Evolutionary conservation across 352 stramenopile genomes (phyloP).

Genomic region (Pythium brassicae): DNA sequence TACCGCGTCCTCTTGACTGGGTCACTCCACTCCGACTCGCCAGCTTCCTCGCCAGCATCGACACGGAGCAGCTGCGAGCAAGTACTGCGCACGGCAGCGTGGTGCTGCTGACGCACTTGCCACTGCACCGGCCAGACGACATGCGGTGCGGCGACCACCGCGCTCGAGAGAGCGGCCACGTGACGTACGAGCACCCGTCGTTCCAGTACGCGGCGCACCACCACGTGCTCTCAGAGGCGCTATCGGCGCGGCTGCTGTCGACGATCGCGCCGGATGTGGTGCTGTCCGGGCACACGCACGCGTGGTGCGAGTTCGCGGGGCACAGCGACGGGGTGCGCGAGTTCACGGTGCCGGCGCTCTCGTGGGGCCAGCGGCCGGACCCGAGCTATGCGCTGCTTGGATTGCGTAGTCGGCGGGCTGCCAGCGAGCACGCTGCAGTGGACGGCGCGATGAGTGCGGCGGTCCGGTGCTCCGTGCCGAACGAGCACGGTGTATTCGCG

Average conservation of each 20-base stretch:
- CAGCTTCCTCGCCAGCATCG: conserved; percentile 45
- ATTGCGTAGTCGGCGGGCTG: conserved; percentile 11
- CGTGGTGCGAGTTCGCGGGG: conserved; percentile 43
- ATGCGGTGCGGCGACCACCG: conserved; percentile 47
- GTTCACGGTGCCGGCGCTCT: conserved; percentile 72
- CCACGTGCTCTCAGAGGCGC: conserved; percentile 56
- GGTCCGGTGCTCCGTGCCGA: conserved; percentile 29
- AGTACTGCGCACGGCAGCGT: conserved; percentile 23
- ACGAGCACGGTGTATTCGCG: conserved; percentile 32
- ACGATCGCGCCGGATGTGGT: conserved; percentile 47
- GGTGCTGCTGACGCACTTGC: conserved; percentile 59
- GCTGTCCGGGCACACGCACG: conserved; percentile 74
- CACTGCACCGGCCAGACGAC: conserved; percentile 54
- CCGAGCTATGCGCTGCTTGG: conserved; percentile 66
- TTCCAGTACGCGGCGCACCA: conserved; percentile 62
- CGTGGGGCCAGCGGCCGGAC: conserved; percentile 74
- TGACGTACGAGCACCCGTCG: conserved; percentile 74
- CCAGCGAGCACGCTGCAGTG: neutral
- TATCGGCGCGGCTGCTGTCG: conserved; percentile 47
- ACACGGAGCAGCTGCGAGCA: conserved; percentile 21
- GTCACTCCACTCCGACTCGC: neutral
- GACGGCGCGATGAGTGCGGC: neutral
- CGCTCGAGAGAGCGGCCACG: conserved; percentile 43
- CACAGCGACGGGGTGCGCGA: conserved; percentile 31
- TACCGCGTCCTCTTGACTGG: neutral